Evolutionary conservation across 2,329 filamentous ascomycete species (phyloP).

Genomic region (Paecilomyces sp.): DNA sequence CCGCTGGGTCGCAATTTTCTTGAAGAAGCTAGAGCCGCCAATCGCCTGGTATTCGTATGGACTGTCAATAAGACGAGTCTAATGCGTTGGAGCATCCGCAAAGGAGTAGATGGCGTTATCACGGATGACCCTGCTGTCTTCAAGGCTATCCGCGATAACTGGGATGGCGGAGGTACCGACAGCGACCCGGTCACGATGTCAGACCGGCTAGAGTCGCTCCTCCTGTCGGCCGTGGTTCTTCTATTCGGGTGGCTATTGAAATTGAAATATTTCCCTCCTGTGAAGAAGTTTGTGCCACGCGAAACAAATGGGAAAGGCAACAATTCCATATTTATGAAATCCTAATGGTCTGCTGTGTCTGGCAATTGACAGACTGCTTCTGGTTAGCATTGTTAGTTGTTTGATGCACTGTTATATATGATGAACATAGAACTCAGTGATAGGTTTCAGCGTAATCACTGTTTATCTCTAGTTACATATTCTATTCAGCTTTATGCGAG

Average conservation of each 20-base stretch:
- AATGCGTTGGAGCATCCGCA: conserved; percentile 74
- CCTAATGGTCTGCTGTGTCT: background rate
- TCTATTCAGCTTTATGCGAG: background rate
- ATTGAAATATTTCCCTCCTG: background rate
- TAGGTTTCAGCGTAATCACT: background rate
- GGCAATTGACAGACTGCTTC: background rate
- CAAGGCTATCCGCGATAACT: conserved; percentile 3
- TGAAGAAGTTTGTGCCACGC: background rate
- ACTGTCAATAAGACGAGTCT: conserved; percentile 72
- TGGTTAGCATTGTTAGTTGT: too few species aligned
- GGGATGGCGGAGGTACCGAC: background rate
- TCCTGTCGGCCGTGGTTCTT: background rate
- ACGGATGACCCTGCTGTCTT: conserved; percentile 66
- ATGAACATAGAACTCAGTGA: background rate
- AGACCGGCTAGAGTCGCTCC: background rate
- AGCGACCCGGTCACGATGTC: background rate
- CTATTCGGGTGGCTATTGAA: background rate
- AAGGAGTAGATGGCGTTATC: conserved; percentile 68
- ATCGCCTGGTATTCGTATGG: conserved; percentile 67
- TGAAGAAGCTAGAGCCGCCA: conserved; percentile 47
- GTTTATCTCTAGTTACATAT: background rate
- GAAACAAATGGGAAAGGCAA: background rate
- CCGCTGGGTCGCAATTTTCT: conserved; percentile 62
- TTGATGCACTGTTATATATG: background rate
- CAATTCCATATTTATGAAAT: background rate